phyloP scores from a whole-genome alignment of 257 asterid species.

The Schizonepeta tenuifolia region DNA sequence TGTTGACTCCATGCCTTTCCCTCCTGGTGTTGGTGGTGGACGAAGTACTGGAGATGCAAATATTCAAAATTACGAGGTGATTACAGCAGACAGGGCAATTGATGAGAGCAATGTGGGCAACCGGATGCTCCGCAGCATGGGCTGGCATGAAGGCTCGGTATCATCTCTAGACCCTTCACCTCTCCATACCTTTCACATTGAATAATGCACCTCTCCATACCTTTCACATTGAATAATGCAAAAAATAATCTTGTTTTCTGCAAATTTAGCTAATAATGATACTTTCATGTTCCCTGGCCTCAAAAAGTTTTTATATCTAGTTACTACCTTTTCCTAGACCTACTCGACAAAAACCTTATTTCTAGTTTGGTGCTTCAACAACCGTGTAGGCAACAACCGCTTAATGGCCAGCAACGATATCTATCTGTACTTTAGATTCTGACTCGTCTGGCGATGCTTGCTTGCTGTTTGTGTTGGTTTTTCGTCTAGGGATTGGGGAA shows the following conservation, averaged over 20 bases:
- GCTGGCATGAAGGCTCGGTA: constrained; percentile 99
- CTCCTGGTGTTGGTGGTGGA: constrained; percentile 99
- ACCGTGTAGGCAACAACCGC: constrained; percentile 20
- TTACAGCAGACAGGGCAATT: constrained; percentile 84
- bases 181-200: constrained; percentile 24
- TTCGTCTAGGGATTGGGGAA: constrained; percentile 82
- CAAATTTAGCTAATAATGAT: constrained; percentile 12
- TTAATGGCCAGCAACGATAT: constrained; percentile 41
- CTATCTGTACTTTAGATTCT: constrained; percentile 36
- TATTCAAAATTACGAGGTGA: constrained; percentile 80
- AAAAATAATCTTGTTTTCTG: constrained; percentile 12
- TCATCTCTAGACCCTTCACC: constrained; percentile 61
- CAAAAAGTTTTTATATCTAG: not conserved
- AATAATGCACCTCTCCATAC: constrained; percentile 22
- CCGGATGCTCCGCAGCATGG: constrained; percentile 99
- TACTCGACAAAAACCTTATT: not conserved
- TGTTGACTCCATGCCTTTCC: constrained; percentile 93
- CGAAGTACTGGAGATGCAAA: constrained; percentile 69
- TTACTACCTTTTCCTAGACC: not conserved
- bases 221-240: constrained; percentile 1
- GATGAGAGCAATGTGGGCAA: constrained; percentile 97
- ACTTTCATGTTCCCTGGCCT: not conserved
- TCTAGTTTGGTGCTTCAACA: constrained; percentile 35
- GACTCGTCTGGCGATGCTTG: constrained; percentile 44
- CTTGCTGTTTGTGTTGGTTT: constrained; percentile 47